These are phyloP conservation scores for Kodamaea kakaduensis DNA, from an alignment of 805 yeast genomes.

Conservation along the genomic window DNA sequence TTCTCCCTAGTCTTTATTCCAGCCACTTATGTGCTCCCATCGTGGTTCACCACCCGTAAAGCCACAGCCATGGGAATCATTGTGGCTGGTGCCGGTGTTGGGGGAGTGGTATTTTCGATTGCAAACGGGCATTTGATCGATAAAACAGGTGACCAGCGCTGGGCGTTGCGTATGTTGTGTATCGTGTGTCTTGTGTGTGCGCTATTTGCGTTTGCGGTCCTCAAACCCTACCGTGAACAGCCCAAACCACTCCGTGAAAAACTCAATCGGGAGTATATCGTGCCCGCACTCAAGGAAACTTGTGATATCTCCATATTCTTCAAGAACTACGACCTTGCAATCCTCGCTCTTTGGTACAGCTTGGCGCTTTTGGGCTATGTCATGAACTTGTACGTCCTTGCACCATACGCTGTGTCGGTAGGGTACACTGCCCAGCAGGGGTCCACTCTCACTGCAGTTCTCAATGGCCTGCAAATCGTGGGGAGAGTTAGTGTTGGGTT, in stretches of 20 bases:
- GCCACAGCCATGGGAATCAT: constrained; percentile 48
- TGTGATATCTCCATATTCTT: constrained; percentile 30
- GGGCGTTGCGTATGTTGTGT: constrained; percentile 44
- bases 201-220: constrained; percentile 28
- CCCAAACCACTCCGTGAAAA: constrained; percentile 22
- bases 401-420: constrained; percentile 37
- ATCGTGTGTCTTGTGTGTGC: constrained; percentile 29
- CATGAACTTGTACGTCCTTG: constrained; percentile 32
- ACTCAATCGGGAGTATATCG: constrained; percentile 15
- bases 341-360: constrained; percentile 33
- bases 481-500: constrained; percentile 51
- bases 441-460: constrained; percentile 29
- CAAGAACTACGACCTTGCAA: constrained; percentile 19
- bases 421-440: constrained; percentile 41
- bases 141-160: constrained; percentile 37
- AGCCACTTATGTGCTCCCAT: constrained; percentile 41
- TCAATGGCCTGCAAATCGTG: constrained; percentile 42
- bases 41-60: constrained; percentile 45
- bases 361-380: constrained; percentile 36
- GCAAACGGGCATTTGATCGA: constrained; percentile 37
- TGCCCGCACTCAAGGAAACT: constrained; percentile 14
- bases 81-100: constrained; percentile 48
- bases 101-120: constrained; percentile 49
- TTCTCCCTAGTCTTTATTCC: constrained; percentile 42
- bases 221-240: constrained; percentile 43